These are phyloP conservation scores for Fusarium anthophilum DNA, from an alignment of 2,329 filamentous ascomycete species.

Conservation along the genomic window DNA sequence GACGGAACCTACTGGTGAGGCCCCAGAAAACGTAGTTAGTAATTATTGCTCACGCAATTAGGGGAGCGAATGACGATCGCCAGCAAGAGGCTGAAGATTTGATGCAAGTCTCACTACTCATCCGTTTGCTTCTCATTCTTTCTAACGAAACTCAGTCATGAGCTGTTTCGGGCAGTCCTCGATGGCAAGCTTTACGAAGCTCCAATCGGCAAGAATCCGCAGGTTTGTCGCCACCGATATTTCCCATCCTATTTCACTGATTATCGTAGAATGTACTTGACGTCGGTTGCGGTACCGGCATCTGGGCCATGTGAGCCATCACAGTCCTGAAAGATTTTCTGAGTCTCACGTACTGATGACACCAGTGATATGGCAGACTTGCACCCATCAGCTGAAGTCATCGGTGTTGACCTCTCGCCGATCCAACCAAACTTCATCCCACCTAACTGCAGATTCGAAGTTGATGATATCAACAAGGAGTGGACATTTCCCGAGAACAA, in stretches of 20 bases:
- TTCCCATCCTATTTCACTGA: accelerated
- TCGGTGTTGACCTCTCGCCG: constrained; percentile 18
- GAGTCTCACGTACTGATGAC: background rate
- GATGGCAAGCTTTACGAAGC: constrained; percentile 20
- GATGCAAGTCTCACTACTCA: background rate
- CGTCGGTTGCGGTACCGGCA: constrained; percentile 18
- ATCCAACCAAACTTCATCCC: constrained; percentile 24
- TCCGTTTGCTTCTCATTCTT: accelerated
- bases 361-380: constrained; percentile 19
- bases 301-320: constrained; percentile 22
- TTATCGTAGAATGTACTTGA: background rate
- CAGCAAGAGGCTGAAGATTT: constrained; percentile 31
- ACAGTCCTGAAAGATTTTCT: too few relatives aligned
- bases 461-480: constrained; percentile 23
- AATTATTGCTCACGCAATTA: background rate
- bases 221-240: background rate
- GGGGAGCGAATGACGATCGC: constrained; percentile 25
- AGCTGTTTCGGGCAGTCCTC: constrained; percentile 17
- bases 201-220: constrained; percentile 13
- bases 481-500: constrained; percentile 15
- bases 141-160: background rate
- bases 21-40: accelerated
- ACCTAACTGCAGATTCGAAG: constrained; percentile 17
- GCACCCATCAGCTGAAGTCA: constrained; percentile 14
- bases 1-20: constrained; percentile 22